Base-by-base conservation (phyloP, 306 rosid species). In the Glycine tomentella region DNA sequence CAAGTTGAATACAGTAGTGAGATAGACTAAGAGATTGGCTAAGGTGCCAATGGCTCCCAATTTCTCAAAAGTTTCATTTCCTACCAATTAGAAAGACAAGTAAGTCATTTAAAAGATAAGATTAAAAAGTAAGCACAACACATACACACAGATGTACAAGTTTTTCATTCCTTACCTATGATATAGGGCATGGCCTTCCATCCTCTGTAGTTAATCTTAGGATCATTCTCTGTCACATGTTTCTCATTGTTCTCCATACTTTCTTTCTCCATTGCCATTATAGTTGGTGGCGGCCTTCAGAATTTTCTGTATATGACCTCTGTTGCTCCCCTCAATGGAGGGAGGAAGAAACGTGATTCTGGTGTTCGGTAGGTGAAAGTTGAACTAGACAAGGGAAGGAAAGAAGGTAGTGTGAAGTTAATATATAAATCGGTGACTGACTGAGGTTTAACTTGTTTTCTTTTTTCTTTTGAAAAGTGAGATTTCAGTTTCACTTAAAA, bases 31-130 rank as follows among this genome's bases (percentile, higher is more conserved):
- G 42, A 95, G 90, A 77, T 92, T 95, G 13, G 91, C 40, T 14
- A 90, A 82, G n/a, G 97, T 88, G 2, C 95, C 98, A 81, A 91
- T 86, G 16, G 97, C 90, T 75, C 97, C 98, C 52, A 95, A 83
- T 85, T 88, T 92, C 92, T 95, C 97, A 82, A 92, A 92, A 1
- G 98, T 92, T 81, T 95, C 97, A 91, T 95, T 95, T 74, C 98
- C 98, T 95, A 83, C 9, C 40, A 82, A 12, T 44, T 75, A 40
- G 14, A 45, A 11, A 68, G 12, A 62, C 7, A 25, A 25, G 2
- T 25, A 38, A 33, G 62, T 6, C 25, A 76, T 12, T 74, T 58
- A 17, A 81, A 81, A 7, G 5, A 25, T 25, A 25, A 51, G 8
- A 31, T 14, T 16, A 4, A 62, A 38, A 15, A 17, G 10, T 15